phyloP scores from a whole-genome alignment of 768 basidiomycete species.

The Boletales sp. region DNA sequence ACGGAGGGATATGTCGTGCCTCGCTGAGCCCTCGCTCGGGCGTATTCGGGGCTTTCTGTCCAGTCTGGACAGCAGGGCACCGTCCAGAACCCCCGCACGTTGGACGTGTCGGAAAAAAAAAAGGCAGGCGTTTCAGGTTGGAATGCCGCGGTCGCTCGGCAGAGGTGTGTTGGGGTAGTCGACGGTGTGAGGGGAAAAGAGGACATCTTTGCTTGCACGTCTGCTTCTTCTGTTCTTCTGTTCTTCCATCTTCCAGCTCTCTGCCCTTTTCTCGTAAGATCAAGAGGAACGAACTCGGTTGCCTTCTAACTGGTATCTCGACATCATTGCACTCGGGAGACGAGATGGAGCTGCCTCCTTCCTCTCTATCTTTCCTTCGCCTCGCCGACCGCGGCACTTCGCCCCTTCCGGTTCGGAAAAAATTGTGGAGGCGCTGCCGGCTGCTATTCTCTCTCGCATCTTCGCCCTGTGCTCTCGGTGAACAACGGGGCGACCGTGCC shows the following conservation, averaged over 20 bases:
- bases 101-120: too few relatives aligned
- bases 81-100: too few relatives aligned
- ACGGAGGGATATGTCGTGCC: background rate
- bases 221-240: background rate
- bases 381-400: background rate
- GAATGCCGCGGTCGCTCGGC: slow-evolving; percentile 5
- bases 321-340: background rate
- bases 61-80: too few relatives aligned
- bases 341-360: background rate
- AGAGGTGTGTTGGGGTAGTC: background rate
- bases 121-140: background rate
- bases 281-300: too few relatives aligned
- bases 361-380: background rate
- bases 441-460: too few relatives aligned
- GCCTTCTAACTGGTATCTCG: too few relatives aligned
- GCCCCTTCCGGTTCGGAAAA: background rate
- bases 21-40: background rate
- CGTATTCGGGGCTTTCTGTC: background rate
- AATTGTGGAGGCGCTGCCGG: too few relatives aligned
- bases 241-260: background rate
- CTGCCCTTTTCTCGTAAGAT: too few relatives aligned
- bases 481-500: background rate
- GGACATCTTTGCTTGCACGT: background rate
- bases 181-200: background rate
- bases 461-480: background rate